Base-by-base conservation (phyloP, 352 stramenopile genomes). In the Pythium phragmiticola region DNA sequence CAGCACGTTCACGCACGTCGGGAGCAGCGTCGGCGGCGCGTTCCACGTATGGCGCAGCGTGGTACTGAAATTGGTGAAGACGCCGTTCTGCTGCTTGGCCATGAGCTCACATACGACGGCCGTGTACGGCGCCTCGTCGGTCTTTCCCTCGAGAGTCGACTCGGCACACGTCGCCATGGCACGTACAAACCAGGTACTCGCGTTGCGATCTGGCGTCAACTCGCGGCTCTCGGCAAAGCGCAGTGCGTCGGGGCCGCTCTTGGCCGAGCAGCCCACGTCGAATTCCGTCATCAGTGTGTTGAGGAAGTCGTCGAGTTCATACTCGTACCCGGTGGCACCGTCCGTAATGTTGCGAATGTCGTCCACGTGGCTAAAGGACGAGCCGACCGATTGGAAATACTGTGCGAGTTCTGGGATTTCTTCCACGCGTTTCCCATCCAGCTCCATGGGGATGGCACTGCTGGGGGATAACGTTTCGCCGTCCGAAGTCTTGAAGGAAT, bases 11-110 rank as follows among this genome's bases (percentile, higher is more conserved):
- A 89, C 72, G 48, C 82, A 90, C 47, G 76, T 84, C 7, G 82
- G 82, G 46, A 89, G 51, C 21, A 89, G 60, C 21, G 76, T 63
- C 23, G 70, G 51, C 0, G 76, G 68, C 8, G 62, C 73, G 26
- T 77, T 70, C 46, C 87, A 89, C 30, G 82, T 77, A 13, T 77
- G 46, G 9, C 79, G 80, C 19, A 89, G 76, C n/a, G 76, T 76
- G 9, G 76, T 67, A 48, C 82, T 90, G 47, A 87, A 88, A 60
- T 87, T 90, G 14, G 80, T 89, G 57, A 90, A 89, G 12, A 85
- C 80, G n/a, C 82, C 78, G 50, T 90, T 90, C 61, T 87, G 76
- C 46, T 87, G 62, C 9, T 76, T 82, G 46, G 78, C 72, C 60
- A 90, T 80, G 47, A 90, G 61, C 49, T 90, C 78, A 30, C 82